Evolutionary conservation across 1,139 yeast species (phyloP), one percentile per base, ranked within the genome.

Genomic region (Geotrichum reessii): DNA sequence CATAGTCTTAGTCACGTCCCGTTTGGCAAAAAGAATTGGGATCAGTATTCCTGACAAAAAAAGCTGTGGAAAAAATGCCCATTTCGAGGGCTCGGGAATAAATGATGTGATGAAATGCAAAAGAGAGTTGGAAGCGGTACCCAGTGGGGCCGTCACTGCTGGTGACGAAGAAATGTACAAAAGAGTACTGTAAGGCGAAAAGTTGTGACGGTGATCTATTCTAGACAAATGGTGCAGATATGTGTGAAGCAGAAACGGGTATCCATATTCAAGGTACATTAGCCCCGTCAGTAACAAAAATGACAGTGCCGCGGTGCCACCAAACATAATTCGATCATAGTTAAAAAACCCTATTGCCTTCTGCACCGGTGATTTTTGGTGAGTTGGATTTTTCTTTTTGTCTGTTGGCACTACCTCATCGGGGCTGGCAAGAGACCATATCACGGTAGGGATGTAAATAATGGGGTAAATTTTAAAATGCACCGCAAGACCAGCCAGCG

Each of bases 391-490:
- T 1, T 9, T 9, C 17, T 33, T 33, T 12, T 33, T 33, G 3
- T 33, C 17, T 17, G 40, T 44, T 31, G 31, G 19, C n/a, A 28
- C 52, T 50, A 12, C 17, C 37, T 46, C 64, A 52, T 48, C 63
- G 52, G 53, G 56, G 31, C 66, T 63, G 28, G 54, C 44, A 52
- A 73, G 58, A 21, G 69, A 71, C 72, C 77, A 73, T 62, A 79
- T 57, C 25, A 82, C 74, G 60, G 88, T 74, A 40, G 91, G 85
- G 61, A 85, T 73, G 71, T 93, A 93, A 22, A 93, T 89, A 28
- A 93, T 76, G 0, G 99, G 99, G 69, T 93, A 93, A 7, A 93
- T 81, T 71, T 93, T 93, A 76, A 92, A 86, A 74, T 93, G 99
- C 50, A 92, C 84, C 0, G 96, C 82, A 2, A 89, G 66, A 0